Conservation (phyloP, 371 early-diverging fungal species). For the Umbelopsis sp. region DNA sequence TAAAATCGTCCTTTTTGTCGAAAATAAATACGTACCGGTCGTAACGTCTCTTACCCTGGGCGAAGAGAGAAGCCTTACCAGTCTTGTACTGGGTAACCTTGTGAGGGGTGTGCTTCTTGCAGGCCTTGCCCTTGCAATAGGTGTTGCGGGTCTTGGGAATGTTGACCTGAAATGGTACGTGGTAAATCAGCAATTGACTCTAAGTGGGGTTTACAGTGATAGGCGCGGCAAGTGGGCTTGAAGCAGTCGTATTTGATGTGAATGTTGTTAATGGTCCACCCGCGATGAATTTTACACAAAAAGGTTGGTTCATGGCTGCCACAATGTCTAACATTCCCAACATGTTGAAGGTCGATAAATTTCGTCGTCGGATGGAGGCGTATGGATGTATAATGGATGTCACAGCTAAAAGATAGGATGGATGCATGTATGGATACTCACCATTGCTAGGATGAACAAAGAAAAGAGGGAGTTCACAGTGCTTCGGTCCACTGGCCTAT, state of each 20-base stretch:
- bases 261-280: background rate
- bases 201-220: background rate
- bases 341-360: background rate
- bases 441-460: slow-evolving; percentile 19
- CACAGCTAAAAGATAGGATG: background rate
- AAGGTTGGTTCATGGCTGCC: background rate
- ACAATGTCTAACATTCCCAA: background rate
- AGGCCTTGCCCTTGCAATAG: slow-evolving; percentile 96
- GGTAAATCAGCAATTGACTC: background rate
- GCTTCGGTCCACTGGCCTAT: background rate
- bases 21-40: slow-evolving; percentile 27
- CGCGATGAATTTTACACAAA: background rate
- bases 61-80: slow-evolving; percentile 97
- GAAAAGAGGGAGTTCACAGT: slow-evolving; percentile 8
- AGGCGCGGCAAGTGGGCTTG: background rate
- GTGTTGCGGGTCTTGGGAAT: slow-evolving; percentile 98
- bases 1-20: background rate
- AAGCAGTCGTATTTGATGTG: background rate
- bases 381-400: slow-evolving; percentile 1
- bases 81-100: slow-evolving; percentile 99
- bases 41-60: slow-evolving; percentile 85
- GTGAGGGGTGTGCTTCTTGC: slow-evolving; percentile 98
- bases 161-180: slow-evolving; percentile 76
- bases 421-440: slow-evolving; percentile 3
- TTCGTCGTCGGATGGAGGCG: background rate